A percentile compares a stretch with the other conserved stretches of the same genome.
phyloP scores from a whole-genome alignment of 331 rosid species.

The Pyracantha coccinea region DNA sequence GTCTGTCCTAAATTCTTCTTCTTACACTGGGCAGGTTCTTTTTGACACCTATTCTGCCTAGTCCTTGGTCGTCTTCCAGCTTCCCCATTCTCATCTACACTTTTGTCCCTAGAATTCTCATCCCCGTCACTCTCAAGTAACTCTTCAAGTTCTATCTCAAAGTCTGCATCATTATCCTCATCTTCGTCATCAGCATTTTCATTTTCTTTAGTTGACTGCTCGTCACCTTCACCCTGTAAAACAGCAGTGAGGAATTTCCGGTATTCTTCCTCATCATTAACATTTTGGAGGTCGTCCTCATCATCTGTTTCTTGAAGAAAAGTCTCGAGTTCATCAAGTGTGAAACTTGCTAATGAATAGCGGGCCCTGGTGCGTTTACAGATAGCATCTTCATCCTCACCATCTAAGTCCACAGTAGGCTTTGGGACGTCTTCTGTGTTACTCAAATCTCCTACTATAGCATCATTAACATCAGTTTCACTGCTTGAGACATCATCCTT shows the following conservation, averaged over 20 bases:
- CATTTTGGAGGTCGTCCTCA: conserved; percentile 86
- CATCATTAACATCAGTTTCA: conserved; percentile 22
- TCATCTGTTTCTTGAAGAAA: conserved; percentile 98
- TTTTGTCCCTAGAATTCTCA: conserved; percentile 31
- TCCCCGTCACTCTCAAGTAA: conserved; percentile 80
- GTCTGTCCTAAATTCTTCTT: conserved; percentile 42
- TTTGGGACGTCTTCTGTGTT: conserved; percentile 24
- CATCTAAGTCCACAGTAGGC: conserved; percentile 39
- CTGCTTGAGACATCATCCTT: conserved; percentile 26
- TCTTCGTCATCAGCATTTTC: conserved; percentile 71
- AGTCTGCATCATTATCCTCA: conserved; percentile 94
- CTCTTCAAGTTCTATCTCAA: conserved; percentile 95
- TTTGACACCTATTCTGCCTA: conserved; percentile 63
- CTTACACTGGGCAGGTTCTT: conserved; percentile 35
- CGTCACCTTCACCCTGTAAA: conserved; percentile 55
- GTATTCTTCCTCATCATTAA: conserved; percentile 87
- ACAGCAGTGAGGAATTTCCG: conserved; percentile 85
- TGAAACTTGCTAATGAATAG: conserved; percentile 80
- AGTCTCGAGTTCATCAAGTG: conserved; percentile 88
- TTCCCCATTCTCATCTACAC: conserved; percentile 36
- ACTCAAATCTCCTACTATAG: conserved; percentile 30
- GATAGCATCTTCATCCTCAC: conserved; percentile 63
- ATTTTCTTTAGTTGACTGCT: conserved; percentile 42
- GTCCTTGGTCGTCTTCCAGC: conserved; percentile 79
- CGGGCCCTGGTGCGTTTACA: conserved; percentile 95